These are phyloP conservation scores for Cryptococcus sp. DNA, from an alignment of 1,284 basidiomycete genomes.

Conservation along the genomic window DNA sequence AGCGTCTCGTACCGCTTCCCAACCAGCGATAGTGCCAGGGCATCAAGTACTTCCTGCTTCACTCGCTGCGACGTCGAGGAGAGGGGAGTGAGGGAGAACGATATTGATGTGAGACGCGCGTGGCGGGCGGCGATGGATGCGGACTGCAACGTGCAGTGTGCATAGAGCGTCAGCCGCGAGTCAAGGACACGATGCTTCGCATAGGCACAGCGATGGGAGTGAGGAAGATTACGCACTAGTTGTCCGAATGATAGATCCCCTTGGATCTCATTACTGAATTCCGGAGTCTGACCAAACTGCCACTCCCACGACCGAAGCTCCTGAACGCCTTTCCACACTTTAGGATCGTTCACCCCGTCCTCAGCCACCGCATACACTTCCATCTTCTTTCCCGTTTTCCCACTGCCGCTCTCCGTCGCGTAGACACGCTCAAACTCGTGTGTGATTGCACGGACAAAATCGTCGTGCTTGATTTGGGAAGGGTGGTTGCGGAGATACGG, in stretches of 20 bases:
- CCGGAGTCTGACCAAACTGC: conserved; percentile 91
- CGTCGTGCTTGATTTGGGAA: conserved; percentile 60
- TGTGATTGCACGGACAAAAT: conserved; percentile 72
- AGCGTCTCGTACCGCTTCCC: conserved; percentile 51
- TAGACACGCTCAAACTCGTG: conserved; percentile 72
- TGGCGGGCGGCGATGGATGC: conserved; percentile 54
- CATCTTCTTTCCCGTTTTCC: conserved; percentile 8
- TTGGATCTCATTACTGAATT: conserved; percentile 64
- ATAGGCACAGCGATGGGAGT: background rate
- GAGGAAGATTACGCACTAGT: conserved; percentile 2
- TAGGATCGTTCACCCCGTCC: conserved; percentile 48
- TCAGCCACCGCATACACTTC: conserved; percentile 17
- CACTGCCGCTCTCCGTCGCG: conserved; percentile 25
- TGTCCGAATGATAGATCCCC: conserved; percentile 35
- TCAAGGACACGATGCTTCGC: background rate
- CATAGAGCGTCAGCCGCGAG: conserved; percentile 1
- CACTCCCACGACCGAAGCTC: conserved; percentile 83
- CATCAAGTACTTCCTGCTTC: conserved; percentile 35
- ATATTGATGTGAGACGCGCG: conserved; percentile 53
- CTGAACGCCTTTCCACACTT: conserved; percentile 65
- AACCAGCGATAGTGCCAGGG: conserved; percentile 38
- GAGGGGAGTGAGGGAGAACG: conserved; percentile 32
- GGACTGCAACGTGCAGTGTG: conserved; percentile 47
- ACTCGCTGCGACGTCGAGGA: conserved; percentile 9
- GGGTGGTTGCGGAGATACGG: conserved; percentile 2